A percentile compares a stretch with the other conserved stretches of the same genome.
Evolutionary conservation across 2,329 filamentous ascomycete species (phyloP).

Genomic region (Claviceps lovelessii): DNA sequence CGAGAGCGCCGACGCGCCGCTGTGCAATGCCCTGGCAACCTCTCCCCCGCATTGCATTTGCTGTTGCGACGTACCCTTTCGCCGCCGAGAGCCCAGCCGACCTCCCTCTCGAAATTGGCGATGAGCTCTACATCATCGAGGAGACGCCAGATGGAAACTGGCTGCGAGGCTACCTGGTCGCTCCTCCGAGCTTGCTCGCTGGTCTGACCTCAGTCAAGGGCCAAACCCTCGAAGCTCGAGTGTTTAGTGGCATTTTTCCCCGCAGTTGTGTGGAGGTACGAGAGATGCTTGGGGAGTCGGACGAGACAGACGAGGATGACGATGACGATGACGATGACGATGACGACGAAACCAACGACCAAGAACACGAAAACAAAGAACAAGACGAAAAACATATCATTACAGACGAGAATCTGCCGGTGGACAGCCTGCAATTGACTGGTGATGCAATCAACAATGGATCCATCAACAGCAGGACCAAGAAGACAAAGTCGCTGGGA

Average conservation of each 20-base stretch:
- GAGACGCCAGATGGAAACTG: constrained; percentile 84
- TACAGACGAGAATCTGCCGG: constrained; percentile 18
- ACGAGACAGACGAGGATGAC: constrained; percentile 34
- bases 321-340: constrained; percentile 27
- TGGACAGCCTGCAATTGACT: constrained; percentile 17
- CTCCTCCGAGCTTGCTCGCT: constrained; percentile 81
- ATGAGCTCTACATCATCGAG: constrained; percentile 98
- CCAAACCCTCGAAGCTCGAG: constrained; percentile 84
- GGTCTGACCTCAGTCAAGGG: constrained; percentile 83
- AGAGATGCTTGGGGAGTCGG: constrained; percentile 70
- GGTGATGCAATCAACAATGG: constrained; percentile 42
- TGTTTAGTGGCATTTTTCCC: constrained; percentile 98
- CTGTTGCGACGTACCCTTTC: constrained; percentile 91
- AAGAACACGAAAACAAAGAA: constrained; percentile 24
- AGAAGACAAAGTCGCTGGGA: constrained; percentile 21
- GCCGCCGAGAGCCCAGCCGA: constrained; percentile 74
- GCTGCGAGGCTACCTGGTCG: constrained; percentile 90
- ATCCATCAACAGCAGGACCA: constrained; percentile 27
- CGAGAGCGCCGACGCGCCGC: constrained; percentile 8
- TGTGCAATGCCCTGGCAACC: constrained; percentile 85
- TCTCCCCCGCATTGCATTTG: constrained; percentile 92
- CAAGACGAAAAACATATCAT: constrained; percentile 18
- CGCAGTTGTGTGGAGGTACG: constrained; percentile 87
- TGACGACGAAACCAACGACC: constrained; percentile 15
- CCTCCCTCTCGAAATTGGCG: constrained; percentile 89